phyloP scores from a whole-genome alignment of 768 basidiomycete species.

The Rhodotorula sphaerocarpa region DNA sequence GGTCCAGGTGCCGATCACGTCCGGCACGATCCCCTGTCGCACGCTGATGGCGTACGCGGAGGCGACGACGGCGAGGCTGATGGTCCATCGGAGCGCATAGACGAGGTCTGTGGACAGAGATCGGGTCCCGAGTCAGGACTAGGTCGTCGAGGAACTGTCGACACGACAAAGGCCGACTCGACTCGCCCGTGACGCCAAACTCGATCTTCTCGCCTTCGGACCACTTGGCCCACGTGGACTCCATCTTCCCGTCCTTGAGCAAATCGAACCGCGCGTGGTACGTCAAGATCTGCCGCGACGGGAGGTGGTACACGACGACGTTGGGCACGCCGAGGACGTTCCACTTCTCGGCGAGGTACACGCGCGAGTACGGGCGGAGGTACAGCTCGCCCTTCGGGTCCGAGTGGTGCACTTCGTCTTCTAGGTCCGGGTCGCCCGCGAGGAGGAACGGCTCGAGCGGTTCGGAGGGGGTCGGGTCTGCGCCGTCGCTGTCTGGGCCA shows the following conservation, averaged over 20 bases:
- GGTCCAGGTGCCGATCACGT: conserved; percentile 5
- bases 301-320: conserved; percentile 31
- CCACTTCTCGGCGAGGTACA: conserved; percentile 33
- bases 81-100: conserved; percentile 21
- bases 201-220: conserved; percentile 28
- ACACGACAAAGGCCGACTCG: neutral
- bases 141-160: neutral
- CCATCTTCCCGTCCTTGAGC: conserved; percentile 3
- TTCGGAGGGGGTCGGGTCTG: neutral
- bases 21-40: neutral
- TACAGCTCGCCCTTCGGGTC: conserved; percentile 23
- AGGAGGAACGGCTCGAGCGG: conserved; percentile 37
- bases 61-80: conserved; percentile 11
- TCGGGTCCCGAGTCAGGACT: neutral
- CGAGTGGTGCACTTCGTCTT: conserved; percentile 12
- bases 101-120: conserved; percentile 1
- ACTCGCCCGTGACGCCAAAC: conserved; percentile 16
- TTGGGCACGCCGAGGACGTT: conserved; percentile 31
- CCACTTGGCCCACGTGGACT: conserved; percentile 30
- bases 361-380: conserved; percentile 37
- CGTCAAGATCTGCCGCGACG: conserved; percentile 12
- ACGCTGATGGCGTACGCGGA: conserved; percentile 6
- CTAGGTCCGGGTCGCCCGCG: conserved; percentile 35
- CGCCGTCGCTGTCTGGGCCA: neutral
- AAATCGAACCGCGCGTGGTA: conserved; percentile 27